phyloP scores from a whole-genome alignment of 2,329 filamentous ascomycete genomes.

The Sclerotinia subarctica region DNA sequence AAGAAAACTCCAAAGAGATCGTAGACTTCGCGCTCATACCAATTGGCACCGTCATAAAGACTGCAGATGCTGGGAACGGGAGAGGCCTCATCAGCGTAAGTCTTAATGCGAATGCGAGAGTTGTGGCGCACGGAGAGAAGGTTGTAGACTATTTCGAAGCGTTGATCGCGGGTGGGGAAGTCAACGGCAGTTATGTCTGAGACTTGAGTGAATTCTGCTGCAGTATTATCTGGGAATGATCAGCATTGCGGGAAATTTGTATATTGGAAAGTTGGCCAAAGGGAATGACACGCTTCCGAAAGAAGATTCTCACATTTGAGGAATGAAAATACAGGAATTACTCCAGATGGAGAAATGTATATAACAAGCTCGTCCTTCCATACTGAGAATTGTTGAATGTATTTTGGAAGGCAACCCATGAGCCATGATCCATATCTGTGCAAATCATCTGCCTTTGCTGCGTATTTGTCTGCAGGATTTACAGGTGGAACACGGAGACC shows the following conservation, averaged over 20 bases:
- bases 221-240: constrained; percentile 70
- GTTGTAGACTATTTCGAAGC: constrained; percentile 98
- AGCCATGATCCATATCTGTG: constrained; percentile 96
- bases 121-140: constrained; percentile 94
- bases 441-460: constrained; percentile 79
- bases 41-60: constrained; percentile 93
- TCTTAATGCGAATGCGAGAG: constrained; percentile 95
- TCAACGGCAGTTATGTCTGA: constrained; percentile 92
- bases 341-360: constrained; percentile 82
- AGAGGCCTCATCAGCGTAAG: constrained; percentile 93
- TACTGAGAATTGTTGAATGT: constrained; percentile 97
- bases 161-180: constrained; percentile 90
- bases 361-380: constrained; percentile 99
- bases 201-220: constrained; percentile 93
- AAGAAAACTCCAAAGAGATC: constrained; percentile 98
- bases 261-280: neutral
- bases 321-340: constrained; percentile 90
- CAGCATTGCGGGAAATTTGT: constrained; percentile 19
- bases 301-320: constrained; percentile 61
- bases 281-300: neutral
- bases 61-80: constrained; percentile 84
- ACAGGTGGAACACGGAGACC: constrained; percentile 74
- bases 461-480: constrained; percentile 91
- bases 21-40: constrained; percentile 98
- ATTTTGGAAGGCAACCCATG: constrained; percentile 95